Percentiles rank a stretch among this genome's conserved stretches.
Conservation (phyloP, 768 basidiomycete genomes). For the Pulveroboletus ravenelii region DNA sequence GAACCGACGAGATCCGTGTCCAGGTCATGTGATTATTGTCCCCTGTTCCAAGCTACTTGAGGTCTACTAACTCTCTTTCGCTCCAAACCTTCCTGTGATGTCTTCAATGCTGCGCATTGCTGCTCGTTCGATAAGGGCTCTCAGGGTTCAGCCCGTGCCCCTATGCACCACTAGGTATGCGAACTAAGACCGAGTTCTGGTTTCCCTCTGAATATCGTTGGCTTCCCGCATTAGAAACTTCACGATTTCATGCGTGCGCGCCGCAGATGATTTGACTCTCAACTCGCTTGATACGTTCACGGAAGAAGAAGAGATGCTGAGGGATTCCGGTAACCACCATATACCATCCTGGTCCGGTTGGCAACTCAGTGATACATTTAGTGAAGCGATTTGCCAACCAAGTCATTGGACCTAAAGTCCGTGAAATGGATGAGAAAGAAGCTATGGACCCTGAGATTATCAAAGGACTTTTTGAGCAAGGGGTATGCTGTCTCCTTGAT, state of each 20-base stretch:
- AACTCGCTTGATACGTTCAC: conserved; percentile 79
- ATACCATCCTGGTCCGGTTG: neutral
- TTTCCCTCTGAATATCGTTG: neutral
- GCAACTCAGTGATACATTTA: conserved; percentile 29
- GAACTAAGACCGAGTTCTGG: neutral
- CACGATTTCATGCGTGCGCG: conserved; percentile 20
- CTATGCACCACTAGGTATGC: conserved; percentile 17
- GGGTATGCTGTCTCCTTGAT: conserved; percentile 47
- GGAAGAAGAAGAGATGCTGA: conserved; percentile 91
- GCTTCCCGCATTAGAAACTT: conserved; percentile 17
- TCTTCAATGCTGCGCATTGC: conserved; percentile 25
- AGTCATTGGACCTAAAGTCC: conserved; percentile 84
- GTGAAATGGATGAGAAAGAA: conserved; percentile 98
- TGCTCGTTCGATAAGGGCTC: conserved; percentile 11
- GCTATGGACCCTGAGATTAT: conserved; percentile 87
- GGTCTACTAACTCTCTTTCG: neutral
- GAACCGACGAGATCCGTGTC: neutral
- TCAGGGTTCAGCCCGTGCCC: neutral
- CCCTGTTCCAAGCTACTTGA: neutral
- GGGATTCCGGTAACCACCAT: conserved; percentile 70
- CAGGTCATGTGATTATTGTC: conserved; percentile 23
- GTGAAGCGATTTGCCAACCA: conserved; percentile 88
- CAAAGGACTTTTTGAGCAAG: conserved; percentile 89
- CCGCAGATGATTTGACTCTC: conserved; percentile 30
- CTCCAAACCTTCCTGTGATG: neutral